phyloP scores from a whole-genome alignment of 2,329 filamentous ascomycete genomes.

The Neofusicoccum sp. region DNA sequence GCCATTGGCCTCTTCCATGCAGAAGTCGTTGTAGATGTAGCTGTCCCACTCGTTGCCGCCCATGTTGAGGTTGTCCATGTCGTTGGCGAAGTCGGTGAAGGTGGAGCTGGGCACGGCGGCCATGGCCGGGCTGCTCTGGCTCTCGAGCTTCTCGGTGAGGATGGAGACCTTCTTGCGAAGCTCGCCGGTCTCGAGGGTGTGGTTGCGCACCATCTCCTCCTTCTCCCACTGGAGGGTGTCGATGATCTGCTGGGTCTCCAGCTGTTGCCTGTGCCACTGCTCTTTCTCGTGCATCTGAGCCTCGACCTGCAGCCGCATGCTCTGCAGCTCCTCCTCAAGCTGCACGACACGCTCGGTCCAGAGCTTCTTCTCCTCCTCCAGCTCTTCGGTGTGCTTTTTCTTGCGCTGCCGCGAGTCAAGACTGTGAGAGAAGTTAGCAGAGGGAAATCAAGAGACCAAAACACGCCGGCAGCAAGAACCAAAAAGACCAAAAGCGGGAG shows the following conservation, averaged over 20 bases:
- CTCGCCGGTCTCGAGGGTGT: slow-evolving; percentile 87
- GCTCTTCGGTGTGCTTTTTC: slow-evolving; percentile 95
- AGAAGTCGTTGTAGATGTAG: slow-evolving; percentile 72
- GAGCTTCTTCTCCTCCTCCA: slow-evolving; percentile 95
- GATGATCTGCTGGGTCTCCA: slow-evolving; percentile 72
- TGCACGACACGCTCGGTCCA: slow-evolving; percentile 73
- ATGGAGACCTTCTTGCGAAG: slow-evolving; percentile 89
- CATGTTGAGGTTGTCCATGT: slow-evolving; percentile 83
- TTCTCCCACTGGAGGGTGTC: slow-evolving; percentile 79
- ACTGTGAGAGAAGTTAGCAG: slow-evolving; percentile 51
- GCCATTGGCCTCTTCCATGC: slow-evolving; percentile 55
- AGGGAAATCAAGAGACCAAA: slow-evolving; percentile 29
- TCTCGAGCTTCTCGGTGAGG: slow-evolving; percentile 71
- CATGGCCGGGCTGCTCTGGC: slow-evolving; percentile 47
- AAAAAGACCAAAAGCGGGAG: slow-evolving; percentile 23
- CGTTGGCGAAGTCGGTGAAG: slow-evolving; percentile 70
- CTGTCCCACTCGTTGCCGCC: slow-evolving; percentile 75
- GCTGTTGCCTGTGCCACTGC: slow-evolving; percentile 69
- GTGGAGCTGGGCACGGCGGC: slow-evolving; percentile 56
- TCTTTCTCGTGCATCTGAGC: slow-evolving; percentile 55
- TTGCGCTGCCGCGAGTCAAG: slow-evolving; percentile 96
- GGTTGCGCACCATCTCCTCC: slow-evolving; percentile 81
- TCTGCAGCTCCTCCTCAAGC: slow-evolving; percentile 73
- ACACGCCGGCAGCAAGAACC: slow-evolving; percentile 44
- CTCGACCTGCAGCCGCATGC: slow-evolving; percentile 62